A percentile compares a stretch with the other conserved stretches of the same genome.
phyloP scores from a whole-genome alignment of 495 filamentous ascomycete genomes.

The Hypoxylon trugodes region DNA sequence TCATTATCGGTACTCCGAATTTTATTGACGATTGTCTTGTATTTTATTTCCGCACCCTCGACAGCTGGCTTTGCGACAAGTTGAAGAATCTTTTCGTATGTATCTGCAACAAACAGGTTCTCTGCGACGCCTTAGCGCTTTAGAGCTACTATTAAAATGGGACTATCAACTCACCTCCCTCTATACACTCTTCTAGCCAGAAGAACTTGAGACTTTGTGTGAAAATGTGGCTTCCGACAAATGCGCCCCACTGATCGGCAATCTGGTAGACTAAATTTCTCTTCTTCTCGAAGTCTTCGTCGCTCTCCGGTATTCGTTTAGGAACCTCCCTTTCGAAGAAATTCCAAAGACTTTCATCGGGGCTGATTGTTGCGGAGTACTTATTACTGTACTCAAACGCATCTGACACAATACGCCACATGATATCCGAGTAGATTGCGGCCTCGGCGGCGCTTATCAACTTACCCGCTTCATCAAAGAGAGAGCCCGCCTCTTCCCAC shows the following conservation, averaged over 20 bases:
- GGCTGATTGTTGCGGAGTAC: constrained; percentile 68
- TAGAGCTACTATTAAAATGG: not conserved
- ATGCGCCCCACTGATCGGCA: constrained; percentile 83
- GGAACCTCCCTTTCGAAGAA: constrained; percentile 73
- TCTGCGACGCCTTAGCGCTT: constrained; percentile 57
- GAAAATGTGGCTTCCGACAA: constrained; percentile 78
- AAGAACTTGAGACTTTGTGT: constrained; percentile 91
- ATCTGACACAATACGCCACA: constrained; percentile 82
- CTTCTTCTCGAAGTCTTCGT: constrained; percentile 51
- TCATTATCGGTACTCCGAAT: constrained; percentile 57
- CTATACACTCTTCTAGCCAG: constrained; percentile 93
- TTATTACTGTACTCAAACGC: constrained; percentile 83
- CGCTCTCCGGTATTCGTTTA: constrained; percentile 59
- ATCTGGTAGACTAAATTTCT: constrained; percentile 68
- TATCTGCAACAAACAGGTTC: constrained; percentile 88
- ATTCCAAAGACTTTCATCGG: constrained; percentile 74
- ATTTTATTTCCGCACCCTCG: constrained; percentile 68
- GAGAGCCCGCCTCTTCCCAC: constrained; percentile 63
- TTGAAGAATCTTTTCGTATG: constrained; percentile 79
- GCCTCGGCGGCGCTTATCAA: constrained; percentile 61
- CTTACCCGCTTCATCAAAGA: constrained; percentile 72
- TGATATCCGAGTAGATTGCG: constrained; percentile 62
- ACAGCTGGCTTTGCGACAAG: constrained; percentile 70
- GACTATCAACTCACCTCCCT: constrained; percentile 70
- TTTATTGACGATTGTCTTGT: constrained; percentile 52